Base-by-base conservation (phyloP, 179 eudicot genomes). In the Carnegiea gigantea region DNA sequence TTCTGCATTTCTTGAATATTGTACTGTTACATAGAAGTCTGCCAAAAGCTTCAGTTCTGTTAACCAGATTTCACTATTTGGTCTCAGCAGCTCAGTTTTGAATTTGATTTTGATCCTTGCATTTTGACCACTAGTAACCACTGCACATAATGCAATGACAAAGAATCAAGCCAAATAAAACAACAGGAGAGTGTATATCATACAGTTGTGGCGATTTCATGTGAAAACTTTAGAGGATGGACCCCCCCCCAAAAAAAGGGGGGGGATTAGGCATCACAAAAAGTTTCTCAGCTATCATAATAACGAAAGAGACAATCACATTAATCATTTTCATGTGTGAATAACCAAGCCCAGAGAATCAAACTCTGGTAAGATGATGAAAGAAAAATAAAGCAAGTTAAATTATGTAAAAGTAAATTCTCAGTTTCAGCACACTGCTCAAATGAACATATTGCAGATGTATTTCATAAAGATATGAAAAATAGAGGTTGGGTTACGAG, bases 1-100 rank as follows among this genome's bases (percentile, higher is more conserved):
- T 84, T 92, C 94, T 94, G 93, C 97, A 94, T 95, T 82, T 79
- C 86, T 62, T 78, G 74, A 62, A 0, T 28, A 72, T 38, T 62
- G 68, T 70, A 49, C 73, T 59, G 70, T 77, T 57, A 81, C 82
- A 83, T 81, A 78, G 87, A 81, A 81, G 73, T 77, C 81, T 77
- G 44, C 62, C 7, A 20, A 57, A 54, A 18, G 62, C 62, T 14
- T 57, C n/a, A 77, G 26, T 24, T 87, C 44, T 28, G 44, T 68
- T 14, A 28, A 33, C 68, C 75, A 68, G 40, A 60, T 64, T 75
- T 70, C 30, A 28, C 38, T 53, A 17, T 81, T 76, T 59, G 64
- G 76, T 74, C 20, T n/a, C 79, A 73, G 60, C 79, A 81, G 76
- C 75, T 71, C 48, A 44, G 70, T 23, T 24, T 70, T n/a, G 49